Evolutionary conservation across 2,329 filamentous ascomycete species (phyloP).

Genomic region (Sporothrix brunneoviolacea): DNA sequence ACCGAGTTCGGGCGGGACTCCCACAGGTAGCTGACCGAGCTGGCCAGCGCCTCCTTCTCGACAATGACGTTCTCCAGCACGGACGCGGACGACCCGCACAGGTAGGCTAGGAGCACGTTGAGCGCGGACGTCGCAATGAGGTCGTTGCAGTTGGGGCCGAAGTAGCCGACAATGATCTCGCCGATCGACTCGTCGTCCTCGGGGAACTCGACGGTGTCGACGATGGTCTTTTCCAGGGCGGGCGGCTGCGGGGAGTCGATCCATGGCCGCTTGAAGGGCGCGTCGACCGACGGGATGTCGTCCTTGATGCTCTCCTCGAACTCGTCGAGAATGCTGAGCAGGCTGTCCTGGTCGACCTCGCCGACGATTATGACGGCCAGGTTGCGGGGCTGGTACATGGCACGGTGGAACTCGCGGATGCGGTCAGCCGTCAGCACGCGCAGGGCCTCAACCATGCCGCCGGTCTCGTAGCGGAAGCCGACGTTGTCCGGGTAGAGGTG

Average conservation of each 20-base stretch:
- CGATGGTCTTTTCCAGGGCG: constrained; percentile 60
- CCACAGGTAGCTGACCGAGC: constrained; percentile 71
- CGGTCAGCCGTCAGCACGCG: constrained; percentile 79
- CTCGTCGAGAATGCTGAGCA: constrained; percentile 73
- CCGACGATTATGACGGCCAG: constrained; percentile 87
- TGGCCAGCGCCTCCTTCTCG: constrained; percentile 86
- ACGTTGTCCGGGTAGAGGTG: constrained; percentile 82
- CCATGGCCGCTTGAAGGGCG: constrained; percentile 82
- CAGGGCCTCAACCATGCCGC: constrained; percentile 89
- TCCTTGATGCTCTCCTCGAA: constrained; percentile 85
- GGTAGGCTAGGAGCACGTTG: constrained; percentile 73
- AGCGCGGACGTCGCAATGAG: constrained; percentile 62
- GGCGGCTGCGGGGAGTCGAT: constrained; percentile 78
- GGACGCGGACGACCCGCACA: constrained; percentile 88
- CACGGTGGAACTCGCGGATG: constrained; percentile 88
- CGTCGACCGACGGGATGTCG: constrained; percentile 67
- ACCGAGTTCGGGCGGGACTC: constrained; percentile 75
- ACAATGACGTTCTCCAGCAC: constrained; percentile 88
- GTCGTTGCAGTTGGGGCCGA: constrained; percentile 77
- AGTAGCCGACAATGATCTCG: constrained; percentile 77
- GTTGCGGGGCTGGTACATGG: constrained; percentile 98
- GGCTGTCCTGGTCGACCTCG: constrained; percentile 74
- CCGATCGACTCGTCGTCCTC: constrained; percentile 94
- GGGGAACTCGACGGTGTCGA: constrained; percentile 82
- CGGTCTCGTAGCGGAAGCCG: constrained; percentile 96